Evolutionary conservation across 164 flowering plant species (phyloP).

Genomic region (Nymphaea colorata): DNA sequence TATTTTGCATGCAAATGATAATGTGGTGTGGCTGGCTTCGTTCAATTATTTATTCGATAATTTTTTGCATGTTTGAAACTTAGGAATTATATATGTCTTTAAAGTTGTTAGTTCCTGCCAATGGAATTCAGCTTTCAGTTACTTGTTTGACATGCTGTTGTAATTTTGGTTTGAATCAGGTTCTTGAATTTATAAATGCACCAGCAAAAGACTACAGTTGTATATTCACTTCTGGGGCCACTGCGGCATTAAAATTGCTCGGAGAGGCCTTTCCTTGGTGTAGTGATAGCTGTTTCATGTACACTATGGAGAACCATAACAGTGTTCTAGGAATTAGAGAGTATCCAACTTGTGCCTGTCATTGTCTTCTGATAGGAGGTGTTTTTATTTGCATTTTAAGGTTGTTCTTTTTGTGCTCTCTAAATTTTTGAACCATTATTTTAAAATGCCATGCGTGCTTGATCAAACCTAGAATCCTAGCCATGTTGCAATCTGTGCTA

Average conservation of each 20-base stretch:
- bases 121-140: no score
- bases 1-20: no score
- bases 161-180: constrained; percentile 22
- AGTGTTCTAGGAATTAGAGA: constrained; percentile 97
- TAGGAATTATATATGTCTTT: no score
- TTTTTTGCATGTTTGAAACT: no score
- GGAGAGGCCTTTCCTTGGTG: constrained; percentile 98
- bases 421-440: no score
- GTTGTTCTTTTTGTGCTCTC: not conserved
- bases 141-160: not conserved
- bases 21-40: no score
- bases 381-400: not conserved
- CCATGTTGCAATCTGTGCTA: no score
- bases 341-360: constrained; percentile 39
- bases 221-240: constrained; percentile 95
- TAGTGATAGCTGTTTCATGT: constrained; percentile 57
- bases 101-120: no score
- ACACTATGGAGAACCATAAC: constrained; percentile 93
- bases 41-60: no score
- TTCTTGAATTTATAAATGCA: constrained; percentile 79
- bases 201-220: constrained; percentile 71
- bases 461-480: no score
- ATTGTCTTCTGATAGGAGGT: no score
- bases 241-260: constrained; percentile 78
- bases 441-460: no score